Evolutionary conservation across 257 asterid genomes (phyloP).

Genomic region (Echium plantagineum): DNA sequence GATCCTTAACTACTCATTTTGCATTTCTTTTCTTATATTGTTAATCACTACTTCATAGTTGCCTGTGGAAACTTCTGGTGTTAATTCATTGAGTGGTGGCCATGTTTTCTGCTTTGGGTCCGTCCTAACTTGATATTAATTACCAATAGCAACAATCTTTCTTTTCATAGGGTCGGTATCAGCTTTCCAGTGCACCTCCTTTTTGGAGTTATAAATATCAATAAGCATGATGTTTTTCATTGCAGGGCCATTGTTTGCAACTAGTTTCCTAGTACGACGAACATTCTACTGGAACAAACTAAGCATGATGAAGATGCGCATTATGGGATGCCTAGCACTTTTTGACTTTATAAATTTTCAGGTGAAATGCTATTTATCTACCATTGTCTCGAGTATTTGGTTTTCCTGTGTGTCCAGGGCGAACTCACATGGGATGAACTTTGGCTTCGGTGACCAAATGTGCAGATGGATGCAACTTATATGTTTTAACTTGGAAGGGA

Average conservation of each 20-base stretch:
- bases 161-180: no score
- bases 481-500: conserved; percentile 86
- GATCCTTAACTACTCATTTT: conserved; percentile 12
- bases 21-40: not conserved
- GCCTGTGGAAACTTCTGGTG: not conserved
- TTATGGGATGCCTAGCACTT: conserved; percentile 76
- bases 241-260: conserved; percentile 91
- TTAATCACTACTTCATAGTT: not conserved
- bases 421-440: not conserved
- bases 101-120: not conserved
- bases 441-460: not conserved
- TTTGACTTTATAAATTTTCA: conserved; percentile 92
- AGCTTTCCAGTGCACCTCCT: no score
- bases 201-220: not conserved
- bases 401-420: not conserved
- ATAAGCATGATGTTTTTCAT: conserved; percentile 6
- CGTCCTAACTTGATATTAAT: not conserved
- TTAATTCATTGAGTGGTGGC: not conserved
- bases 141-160: no score
- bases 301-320: conserved; percentile 68
- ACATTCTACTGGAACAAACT: conserved; percentile 73
- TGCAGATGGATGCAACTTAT: conserved; percentile 76
- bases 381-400: not conserved
- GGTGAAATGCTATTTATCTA: conserved; percentile 26
- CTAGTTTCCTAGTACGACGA: conserved; percentile 61